Conservation (phyloP, 805 yeast species). For the Nakazawaea ernobii region DNA sequence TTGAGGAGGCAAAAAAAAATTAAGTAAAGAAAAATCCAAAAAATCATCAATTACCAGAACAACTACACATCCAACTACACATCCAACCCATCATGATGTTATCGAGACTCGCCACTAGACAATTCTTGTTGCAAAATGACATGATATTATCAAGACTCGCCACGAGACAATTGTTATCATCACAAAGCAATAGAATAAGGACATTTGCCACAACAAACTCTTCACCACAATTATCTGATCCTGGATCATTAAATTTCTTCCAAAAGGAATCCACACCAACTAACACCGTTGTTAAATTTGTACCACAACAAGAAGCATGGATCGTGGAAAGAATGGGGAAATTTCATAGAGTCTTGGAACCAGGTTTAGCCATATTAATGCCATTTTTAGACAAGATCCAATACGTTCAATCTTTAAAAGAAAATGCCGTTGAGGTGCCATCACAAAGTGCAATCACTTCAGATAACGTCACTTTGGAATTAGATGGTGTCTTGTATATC, state of each 20-base stretch:
- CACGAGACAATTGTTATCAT: not conserved
- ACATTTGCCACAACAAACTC: not conserved
- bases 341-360: constrained; percentile 60
- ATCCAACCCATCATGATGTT: not conserved
- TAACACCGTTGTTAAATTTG: constrained; percentile 69
- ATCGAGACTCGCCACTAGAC: not conserved
- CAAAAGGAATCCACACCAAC: constrained; percentile 64
- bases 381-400: constrained; percentile 74
- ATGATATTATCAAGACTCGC: not conserved
- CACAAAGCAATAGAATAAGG: not conserved
- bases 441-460: constrained; percentile 80
- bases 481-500: constrained; percentile 80
- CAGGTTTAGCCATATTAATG: constrained; percentile 69
- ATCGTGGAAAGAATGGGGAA: constrained; percentile 89
- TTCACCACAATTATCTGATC: not conserved
- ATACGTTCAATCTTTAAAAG: constrained; percentile 79
- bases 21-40: no score
- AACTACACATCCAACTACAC: no score
- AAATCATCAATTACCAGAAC: no score
- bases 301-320: constrained; percentile 90
- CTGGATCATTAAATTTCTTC: constrained; percentile 40
- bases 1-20: not conserved
- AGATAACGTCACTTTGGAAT: constrained; percentile 77
- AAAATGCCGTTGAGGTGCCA: constrained; percentile 80
- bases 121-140: not conserved